Percentiles rank a stretch among this genome's conserved stretches.
These are phyloP conservation scores for Penicillium corylophilum DNA, from an alignment of 2,329 filamentous ascomycete genomes.

Conservation along the genomic window DNA sequence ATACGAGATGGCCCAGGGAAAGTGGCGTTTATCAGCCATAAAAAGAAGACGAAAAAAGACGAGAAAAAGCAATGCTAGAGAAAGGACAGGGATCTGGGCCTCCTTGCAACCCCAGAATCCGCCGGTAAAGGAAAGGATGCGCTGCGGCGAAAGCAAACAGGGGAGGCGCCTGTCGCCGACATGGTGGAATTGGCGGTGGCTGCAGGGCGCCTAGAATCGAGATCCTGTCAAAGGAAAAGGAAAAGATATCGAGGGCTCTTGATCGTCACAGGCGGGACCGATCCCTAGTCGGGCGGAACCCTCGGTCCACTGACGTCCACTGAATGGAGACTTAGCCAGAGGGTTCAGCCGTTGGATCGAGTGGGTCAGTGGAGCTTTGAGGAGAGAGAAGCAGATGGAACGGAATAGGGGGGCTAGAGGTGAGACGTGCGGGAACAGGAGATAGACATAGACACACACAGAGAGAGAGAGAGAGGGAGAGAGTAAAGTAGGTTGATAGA, in stretches of 20 bases:
- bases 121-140: slow-evolving; percentile 21
- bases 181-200: background rate
- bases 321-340: slow-evolving; percentile 16
- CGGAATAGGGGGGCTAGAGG: background rate
- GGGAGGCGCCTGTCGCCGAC: slow-evolving; percentile 3
- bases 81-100: slow-evolving; percentile 6
- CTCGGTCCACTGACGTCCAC: slow-evolving; percentile 19
- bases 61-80: background rate
- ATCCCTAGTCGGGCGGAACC: slow-evolving; percentile 25
- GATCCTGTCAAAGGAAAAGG: too few species aligned
- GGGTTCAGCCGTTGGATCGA: slow-evolving; percentile 27
- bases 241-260: slow-evolving; percentile 16
- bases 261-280: slow-evolving; percentile 25
- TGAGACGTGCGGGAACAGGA: background rate
- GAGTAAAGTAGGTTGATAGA: background rate
- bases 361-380: slow-evolving; percentile 19
- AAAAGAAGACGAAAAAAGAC: background rate
- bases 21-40: background rate
- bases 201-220: background rate
- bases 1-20: background rate
- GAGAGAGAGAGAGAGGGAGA: background rate
- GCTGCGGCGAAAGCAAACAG: slow-evolving; percentile 14
- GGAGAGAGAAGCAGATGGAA: background rate
- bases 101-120: slow-evolving; percentile 22
- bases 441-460: background rate